Conservation (phyloP, 2,329 filamentous ascomycete genomes). For the Colletotrichum siamense region DNA sequence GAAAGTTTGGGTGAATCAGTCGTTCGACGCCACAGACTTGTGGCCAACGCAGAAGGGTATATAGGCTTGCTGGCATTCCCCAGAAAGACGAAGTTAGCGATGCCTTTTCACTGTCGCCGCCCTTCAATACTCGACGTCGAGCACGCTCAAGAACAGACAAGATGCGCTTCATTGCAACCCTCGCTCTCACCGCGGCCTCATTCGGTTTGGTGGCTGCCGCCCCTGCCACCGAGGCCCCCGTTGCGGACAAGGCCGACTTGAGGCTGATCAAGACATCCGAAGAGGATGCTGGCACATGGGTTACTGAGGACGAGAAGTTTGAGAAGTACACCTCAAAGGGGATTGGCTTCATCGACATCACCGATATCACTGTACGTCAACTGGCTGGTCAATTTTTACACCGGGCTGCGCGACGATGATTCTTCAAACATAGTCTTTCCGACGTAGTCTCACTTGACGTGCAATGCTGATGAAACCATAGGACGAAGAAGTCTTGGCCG, state of each 20-base stretch:
- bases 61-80: background rate
- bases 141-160: background rate
- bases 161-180: conserved; percentile 19
- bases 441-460: background rate
- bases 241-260: conserved; percentile 19
- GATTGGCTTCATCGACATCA: conserved; percentile 44
- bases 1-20: background rate
- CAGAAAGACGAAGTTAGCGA: background rate
- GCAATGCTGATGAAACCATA: background rate
- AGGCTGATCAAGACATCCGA: conserved; percentile 45
- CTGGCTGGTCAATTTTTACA: background rate
- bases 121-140: background rate
- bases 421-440: background rate
- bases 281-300: conserved; percentile 41
- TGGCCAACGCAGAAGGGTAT: background rate
- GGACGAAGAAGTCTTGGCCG: conserved; percentile 32
- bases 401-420: background rate
- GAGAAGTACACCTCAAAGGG: conserved; percentile 36
- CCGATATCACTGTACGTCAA: conserved; percentile 38
- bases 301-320: conserved; percentile 45
- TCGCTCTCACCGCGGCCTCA: conserved; percentile 19
- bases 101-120: background rate
- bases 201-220: conserved; percentile 18
- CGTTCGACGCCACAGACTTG: background rate
- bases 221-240: background rate